A percentile compares a stretch with the other conserved stretches of the same genome.
Evolutionary conservation across 2,329 filamentous ascomycete genomes (phyloP).

Genomic region (Penicillium sp.): DNA sequence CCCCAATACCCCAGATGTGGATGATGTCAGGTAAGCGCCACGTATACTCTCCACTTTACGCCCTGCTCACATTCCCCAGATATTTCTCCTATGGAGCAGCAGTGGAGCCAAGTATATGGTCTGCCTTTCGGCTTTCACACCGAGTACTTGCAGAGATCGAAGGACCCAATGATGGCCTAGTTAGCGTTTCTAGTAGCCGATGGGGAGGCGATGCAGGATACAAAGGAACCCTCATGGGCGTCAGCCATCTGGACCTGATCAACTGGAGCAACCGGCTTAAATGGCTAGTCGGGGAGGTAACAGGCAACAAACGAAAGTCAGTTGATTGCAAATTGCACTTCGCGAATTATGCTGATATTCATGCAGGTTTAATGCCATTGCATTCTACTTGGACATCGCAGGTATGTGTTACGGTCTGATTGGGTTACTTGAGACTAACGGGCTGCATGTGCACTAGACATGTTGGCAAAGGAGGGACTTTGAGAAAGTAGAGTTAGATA

Average conservation of each 20-base stretch:
- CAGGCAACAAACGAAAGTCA: constrained; percentile 52
- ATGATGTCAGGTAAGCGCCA: constrained; percentile 46
- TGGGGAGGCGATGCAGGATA: constrained; percentile 57
- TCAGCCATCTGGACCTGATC: constrained; percentile 63
- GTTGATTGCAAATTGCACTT: background rate
- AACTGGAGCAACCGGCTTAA: constrained; percentile 64
- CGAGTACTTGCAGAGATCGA: constrained; percentile 53
- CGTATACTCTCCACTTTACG: background rate
- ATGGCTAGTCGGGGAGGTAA: constrained; percentile 56
- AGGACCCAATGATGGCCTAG: constrained; percentile 61
- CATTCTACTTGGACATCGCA: constrained; percentile 64
- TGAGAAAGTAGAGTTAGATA: constrained; percentile 21
- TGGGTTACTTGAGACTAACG: constrained; percentile 1
- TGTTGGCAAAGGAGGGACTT: constrained; percentile 66
- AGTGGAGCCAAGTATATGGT: constrained; percentile 54
- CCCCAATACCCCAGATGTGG: constrained; percentile 54
- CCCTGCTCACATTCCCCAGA: constrained; percentile 19
- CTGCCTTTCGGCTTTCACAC: constrained; percentile 57
- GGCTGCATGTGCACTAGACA: constrained; percentile 42
- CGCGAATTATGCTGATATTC: background rate
- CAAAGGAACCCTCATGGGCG: constrained; percentile 61
- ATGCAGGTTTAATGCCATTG: constrained; percentile 57
- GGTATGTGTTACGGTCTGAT: constrained; percentile 39
- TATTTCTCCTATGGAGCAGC: constrained; percentile 64
- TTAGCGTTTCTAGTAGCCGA: constrained; percentile 56